Evolutionary conservation across 768 basidiomycete genomes (phyloP).

Genomic region (Trametes cubensis): DNA sequence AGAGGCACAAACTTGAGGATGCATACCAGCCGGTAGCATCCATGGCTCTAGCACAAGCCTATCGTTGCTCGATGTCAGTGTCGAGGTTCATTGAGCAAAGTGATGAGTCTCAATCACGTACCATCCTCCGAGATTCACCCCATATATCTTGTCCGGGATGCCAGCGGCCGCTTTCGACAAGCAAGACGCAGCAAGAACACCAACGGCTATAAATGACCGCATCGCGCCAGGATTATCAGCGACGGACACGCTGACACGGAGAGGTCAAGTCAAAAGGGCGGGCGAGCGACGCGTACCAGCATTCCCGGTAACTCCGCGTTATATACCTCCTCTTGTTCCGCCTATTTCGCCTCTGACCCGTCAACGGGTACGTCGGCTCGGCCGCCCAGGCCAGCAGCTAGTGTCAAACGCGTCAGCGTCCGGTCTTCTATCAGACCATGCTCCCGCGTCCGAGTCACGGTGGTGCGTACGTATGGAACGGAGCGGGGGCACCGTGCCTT

Average conservation of each 20-base stretch:
- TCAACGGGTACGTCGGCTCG: conserved; percentile 1
- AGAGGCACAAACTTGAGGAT: too few species aligned
- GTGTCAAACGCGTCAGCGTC: conserved; percentile 6
- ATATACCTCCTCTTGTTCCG: background rate
- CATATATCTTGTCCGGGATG: conserved; percentile 56
- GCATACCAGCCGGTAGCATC: conserved; percentile 72
- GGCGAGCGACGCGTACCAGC: background rate
- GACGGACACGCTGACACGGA: background rate
- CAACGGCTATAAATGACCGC: background rate
- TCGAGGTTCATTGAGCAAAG: background rate
- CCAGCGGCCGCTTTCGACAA: conserved; percentile 5
- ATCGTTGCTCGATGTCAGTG: background rate
- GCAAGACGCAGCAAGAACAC: conserved; percentile 3
- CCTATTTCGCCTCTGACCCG: background rate
- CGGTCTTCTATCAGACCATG: conserved; percentile 16
- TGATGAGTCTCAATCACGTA: conserved; percentile 29
- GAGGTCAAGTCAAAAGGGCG: background rate
- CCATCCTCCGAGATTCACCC: conserved; percentile 75
- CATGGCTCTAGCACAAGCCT: conserved; percentile 82
- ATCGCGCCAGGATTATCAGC: background rate
- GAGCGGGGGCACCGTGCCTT: conserved; percentile 2
- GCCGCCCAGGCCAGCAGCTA: conserved; percentile 1
- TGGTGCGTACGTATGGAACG: conserved; percentile 7
- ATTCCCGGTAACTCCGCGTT: background rate
- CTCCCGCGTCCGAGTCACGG: too few species aligned